Evolutionary conservation across 1,284 basidiomycete genomes (phyloP).

Genomic region (Omphalotus olearius): DNA sequence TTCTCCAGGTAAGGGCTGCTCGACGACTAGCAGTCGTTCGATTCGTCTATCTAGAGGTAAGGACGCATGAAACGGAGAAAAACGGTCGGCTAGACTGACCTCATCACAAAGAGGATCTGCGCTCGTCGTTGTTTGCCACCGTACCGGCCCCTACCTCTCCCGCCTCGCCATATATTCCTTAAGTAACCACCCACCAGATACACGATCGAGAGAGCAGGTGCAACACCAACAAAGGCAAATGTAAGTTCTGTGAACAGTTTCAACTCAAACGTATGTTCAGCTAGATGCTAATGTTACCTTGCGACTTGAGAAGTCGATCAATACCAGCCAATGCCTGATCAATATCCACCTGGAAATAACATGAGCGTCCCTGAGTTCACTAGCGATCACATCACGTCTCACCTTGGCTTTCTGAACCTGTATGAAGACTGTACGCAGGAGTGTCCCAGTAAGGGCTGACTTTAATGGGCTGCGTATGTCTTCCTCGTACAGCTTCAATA

Average conservation of each 20-base stretch:
- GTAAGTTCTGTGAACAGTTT: constrained; percentile 68
- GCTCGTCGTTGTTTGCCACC: constrained; percentile 47
- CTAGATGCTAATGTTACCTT: constrained; percentile 28
- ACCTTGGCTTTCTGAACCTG: constrained; percentile 98
- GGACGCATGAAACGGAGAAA: not conserved
- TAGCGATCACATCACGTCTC: constrained; percentile 12
- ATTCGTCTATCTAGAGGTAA: constrained; percentile 47
- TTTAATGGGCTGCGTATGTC: constrained; percentile 87
- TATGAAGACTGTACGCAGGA: constrained; percentile 85
- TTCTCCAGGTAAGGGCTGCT: constrained; percentile 25
- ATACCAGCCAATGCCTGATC: constrained; percentile 84
- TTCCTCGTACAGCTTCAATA: constrained; percentile 87
- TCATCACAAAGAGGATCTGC: constrained; percentile 59
- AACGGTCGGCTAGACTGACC: constrained; percentile 33
- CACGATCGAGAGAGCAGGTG: constrained; percentile 82
- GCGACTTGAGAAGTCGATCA: constrained; percentile 90
- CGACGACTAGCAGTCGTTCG: constrained; percentile 65
- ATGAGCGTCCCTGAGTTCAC: not conserved
- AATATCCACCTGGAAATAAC: constrained; percentile 71
- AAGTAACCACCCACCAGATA: constrained; percentile 65
- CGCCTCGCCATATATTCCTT: constrained; percentile 43
- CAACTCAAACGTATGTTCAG: not conserved
- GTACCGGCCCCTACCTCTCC: constrained; percentile 42
- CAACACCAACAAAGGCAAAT: constrained; percentile 96
- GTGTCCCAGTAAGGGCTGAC: constrained; percentile 77